These are phyloP conservation scores for Jatropha multifida DNA, from an alignment of 441 rosid genomes.

Conservation along the genomic window DNA sequence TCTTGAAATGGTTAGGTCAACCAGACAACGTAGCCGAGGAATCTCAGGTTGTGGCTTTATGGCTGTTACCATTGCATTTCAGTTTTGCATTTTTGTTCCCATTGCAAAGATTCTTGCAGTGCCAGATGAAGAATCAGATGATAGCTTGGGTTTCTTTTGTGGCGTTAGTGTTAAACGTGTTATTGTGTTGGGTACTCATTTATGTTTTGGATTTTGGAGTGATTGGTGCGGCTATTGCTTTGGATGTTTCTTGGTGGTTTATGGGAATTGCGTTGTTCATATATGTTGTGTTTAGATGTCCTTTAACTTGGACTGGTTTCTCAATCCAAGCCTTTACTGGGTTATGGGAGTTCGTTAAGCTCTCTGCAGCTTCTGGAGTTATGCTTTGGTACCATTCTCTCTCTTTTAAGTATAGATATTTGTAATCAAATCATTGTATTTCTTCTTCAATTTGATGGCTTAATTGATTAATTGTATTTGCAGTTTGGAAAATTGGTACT, in stretches of 20 bases:
- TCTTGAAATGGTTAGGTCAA: conserved; percentile 59
- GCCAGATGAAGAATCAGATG: conserved; percentile 58
- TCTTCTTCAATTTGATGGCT: too few relatives aligned
- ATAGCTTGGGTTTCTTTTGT: conserved; percentile 48
- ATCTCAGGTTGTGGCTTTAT: conserved; percentile 49
- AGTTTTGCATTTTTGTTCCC: conserved; percentile 73
- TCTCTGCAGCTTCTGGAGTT: conserved; percentile 75
- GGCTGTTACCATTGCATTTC: conserved; percentile 71
- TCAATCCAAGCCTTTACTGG: conserved; percentile 62
- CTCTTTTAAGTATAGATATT: background rate
- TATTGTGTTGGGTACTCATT: conserved; percentile 61
- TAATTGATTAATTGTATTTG: background rate
- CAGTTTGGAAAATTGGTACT: conserved; percentile 70
- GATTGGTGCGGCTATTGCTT: conserved; percentile 58
- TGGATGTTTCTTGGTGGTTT: conserved; percentile 75
- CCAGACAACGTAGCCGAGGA: conserved; percentile 71
- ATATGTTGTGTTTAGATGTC: conserved; percentile 50
- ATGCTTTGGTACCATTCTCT: conserved; percentile 56
- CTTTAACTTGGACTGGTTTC: conserved; percentile 73
- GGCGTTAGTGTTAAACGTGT: conserved; percentile 42
- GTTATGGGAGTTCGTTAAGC: conserved; percentile 67
- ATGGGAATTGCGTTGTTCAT: conserved; percentile 36
- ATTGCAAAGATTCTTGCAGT: conserved; percentile 56
- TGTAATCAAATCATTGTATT: background rate
- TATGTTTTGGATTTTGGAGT: conserved; percentile 50